Base-by-base conservation (phyloP, 352 stramenopile species). In the Phytopythium oedochilum region DNA sequence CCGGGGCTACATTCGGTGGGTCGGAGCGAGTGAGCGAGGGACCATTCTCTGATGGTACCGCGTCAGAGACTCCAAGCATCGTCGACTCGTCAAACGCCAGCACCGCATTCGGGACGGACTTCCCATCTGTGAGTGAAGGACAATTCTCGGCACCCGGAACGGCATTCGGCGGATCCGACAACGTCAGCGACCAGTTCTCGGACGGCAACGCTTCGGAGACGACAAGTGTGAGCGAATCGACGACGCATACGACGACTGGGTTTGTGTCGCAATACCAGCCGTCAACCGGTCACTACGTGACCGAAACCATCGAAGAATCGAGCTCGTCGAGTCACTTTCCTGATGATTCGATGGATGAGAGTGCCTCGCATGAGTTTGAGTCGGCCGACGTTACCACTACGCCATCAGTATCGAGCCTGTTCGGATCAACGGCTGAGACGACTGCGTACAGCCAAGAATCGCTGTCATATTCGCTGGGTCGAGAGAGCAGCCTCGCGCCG, bases 21-120 rank as follows among this genome's bases (percentile, higher is more conserved):
- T 90, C 79, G 34, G 83, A 92, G 49, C 75, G 76, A 29, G 70
- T 81, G 17, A 83, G 79, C 28, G 80, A 89, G 50, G 74, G 70
- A 12, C 60, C 72, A 29, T 88, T 79, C 70, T 89, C 78, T 18
- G 79, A 89, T 46, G 78, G 71, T 18, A 83, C 76, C 26, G 62
- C 77, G 0, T 92, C 82, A 1, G 82, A 92, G 50, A 89, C 77
- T 3, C 71, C 79, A 18, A 92, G 83, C 28, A 75, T 85, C 26
- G 70, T 88, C 49, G 75, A 81, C 18, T 88, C 78, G 17, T 90
- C 79, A 7, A 92, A 84, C 61, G 79, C 75, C 9, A 86, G 82
- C 49, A 92, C 82, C 9, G 79, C 82, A 7, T 90, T 90, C 20
- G 73, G 81, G 9, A 90, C 80, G 0, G 79, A 92, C 64, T 85